phyloP scores from a whole-genome alignment of 768 basidiomycete species.

The Macrolepiota fuliginosa region DNA sequence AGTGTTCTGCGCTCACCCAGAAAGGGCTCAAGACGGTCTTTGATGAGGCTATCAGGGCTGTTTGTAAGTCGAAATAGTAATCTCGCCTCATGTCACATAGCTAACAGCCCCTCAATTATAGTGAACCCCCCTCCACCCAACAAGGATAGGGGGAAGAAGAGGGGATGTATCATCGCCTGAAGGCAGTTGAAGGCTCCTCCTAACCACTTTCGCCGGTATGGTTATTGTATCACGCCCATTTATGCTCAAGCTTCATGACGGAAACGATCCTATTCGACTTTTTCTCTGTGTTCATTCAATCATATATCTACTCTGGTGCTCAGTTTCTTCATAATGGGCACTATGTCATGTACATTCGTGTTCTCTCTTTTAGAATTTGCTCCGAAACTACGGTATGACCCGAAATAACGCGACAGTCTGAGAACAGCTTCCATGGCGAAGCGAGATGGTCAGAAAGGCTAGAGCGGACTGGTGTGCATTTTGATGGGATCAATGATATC shows the following conservation, averaged over 20 bases:
- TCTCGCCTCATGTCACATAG: constrained; percentile 1
- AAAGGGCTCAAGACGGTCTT: constrained; percentile 99
- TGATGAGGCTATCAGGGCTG: constrained; percentile 97
- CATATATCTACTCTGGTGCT: constrained; percentile 9
- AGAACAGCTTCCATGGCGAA: too few species aligned
- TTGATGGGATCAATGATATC: constrained; percentile 7
- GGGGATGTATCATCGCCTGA: constrained; percentile 75
- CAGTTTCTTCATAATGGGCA: constrained; percentile 2
- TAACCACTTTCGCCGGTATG: constrained; percentile 6
- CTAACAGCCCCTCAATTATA: constrained; percentile 23
- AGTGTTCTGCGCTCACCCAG: constrained; percentile 96
- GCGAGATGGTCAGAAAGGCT: not conserved
- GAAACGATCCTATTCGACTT: constrained; percentile 9
- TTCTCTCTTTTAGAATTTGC: constrained; percentile 4
- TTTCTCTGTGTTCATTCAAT: constrained; percentile 6
- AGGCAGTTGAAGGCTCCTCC: constrained; percentile 19
- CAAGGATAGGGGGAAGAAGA: constrained; percentile 47
- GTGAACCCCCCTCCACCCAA: constrained; percentile 73
- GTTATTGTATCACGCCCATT: constrained; percentile 4
- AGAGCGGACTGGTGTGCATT: not conserved
- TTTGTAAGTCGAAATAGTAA: constrained; percentile 59
- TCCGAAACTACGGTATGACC: not conserved
- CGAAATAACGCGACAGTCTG: not conserved
- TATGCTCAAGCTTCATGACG: constrained; percentile 10
- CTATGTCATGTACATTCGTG: constrained; percentile 9